Evolutionary conservation across 108 stramenopile genomes (phyloP).

Genomic region (Cylindrotheca fusiformis): DNA sequence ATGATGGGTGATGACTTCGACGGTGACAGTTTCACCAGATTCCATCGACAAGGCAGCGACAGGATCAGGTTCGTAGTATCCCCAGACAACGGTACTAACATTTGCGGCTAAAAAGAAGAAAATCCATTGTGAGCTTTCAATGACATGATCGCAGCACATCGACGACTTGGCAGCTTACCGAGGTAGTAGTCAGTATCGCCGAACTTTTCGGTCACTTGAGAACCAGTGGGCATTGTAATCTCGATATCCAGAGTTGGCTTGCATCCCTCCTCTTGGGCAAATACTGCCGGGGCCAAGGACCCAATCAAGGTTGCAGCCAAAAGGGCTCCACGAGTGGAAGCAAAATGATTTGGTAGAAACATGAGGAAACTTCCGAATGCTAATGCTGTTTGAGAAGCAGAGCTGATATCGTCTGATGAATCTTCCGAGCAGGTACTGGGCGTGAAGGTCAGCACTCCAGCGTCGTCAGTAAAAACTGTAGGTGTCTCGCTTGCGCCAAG

Average conservation of each 20-base stretch:
- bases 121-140: too few relatives aligned
- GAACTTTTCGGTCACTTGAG: slow-evolving; percentile 8
- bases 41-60: slow-evolving; percentile 12
- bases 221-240: slow-evolving; percentile 10
- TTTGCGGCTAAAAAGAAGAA: too few relatives aligned
- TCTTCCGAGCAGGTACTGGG: slow-evolving; percentile 2
- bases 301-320: slow-evolving; percentile 1
- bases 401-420: not conserved
- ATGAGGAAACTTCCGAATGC: not conserved
- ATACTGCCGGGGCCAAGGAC: not conserved
- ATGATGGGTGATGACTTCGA: slow-evolving; percentile 38
- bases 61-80: slow-evolving; percentile 27
- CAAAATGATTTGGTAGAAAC: slow-evolving; percentile 2
- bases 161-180: too few relatives aligned
- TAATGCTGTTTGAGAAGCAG: not conserved
- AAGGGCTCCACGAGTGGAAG: slow-evolving; percentile 7
- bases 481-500: slow-evolving; percentile 18
- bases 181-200: slow-evolving; percentile 35
- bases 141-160: too few relatives aligned
- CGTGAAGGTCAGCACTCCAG: slow-evolving; percentile 6
- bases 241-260: slow-evolving; percentile 18
- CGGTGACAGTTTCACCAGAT: slow-evolving; percentile 32
- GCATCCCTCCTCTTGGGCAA: slow-evolving; percentile 4
- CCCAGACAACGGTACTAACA: slow-evolving; percentile 27
- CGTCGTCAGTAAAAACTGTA: slow-evolving; percentile 3